phyloP scores from a whole-genome alignment of 331 rosid species.

The Stylosanthes scabra region DNA sequence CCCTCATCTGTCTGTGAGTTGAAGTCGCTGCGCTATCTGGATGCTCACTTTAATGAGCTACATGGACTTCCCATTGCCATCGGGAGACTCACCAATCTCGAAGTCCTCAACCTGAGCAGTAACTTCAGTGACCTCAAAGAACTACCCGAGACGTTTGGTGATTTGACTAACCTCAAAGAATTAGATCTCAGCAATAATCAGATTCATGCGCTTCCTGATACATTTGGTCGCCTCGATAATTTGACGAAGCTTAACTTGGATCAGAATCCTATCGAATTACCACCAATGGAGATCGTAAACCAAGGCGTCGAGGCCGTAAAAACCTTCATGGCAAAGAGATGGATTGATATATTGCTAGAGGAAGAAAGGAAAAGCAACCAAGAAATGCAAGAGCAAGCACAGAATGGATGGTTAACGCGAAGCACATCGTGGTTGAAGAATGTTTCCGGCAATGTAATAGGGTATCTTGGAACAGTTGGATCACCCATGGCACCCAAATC shows the following conservation, averaged over 20 bases:
- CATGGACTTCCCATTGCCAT: conserved; percentile 83
- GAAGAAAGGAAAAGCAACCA: conserved; percentile 80
- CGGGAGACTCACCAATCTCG: conserved; percentile 76
- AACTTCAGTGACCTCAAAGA: conserved; percentile 84
- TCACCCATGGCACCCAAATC: conserved; percentile 70
- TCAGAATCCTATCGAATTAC: conserved; percentile 84
- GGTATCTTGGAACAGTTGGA: conserved; percentile 52
- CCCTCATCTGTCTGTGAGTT: conserved; percentile 90
- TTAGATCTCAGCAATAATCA: conserved; percentile 97
- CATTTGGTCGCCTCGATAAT: conserved; percentile 93
- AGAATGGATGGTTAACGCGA: conserved; percentile 87
- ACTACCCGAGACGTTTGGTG: conserved; percentile 94
- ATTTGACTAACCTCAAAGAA: conserved; percentile 85
- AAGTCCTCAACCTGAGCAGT: conserved; percentile 77
- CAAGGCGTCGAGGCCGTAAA: conserved; percentile 84
- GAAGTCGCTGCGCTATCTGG: conserved; percentile 75
- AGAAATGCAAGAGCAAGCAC: conserved; percentile 69
- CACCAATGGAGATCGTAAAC: conserved; percentile 77
- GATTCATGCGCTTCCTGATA: conserved; percentile 83
- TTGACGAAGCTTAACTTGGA: conserved; percentile 88
- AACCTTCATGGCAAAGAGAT: conserved; percentile 81
- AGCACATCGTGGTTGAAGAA: conserved; percentile 92
- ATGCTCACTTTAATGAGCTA: conserved; percentile 95
- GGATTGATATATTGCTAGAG: conserved; percentile 85
- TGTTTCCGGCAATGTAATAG: conserved; percentile 73